Conservation (phyloP, 139 green algal species). For the Micractinium conductrix region DNA sequence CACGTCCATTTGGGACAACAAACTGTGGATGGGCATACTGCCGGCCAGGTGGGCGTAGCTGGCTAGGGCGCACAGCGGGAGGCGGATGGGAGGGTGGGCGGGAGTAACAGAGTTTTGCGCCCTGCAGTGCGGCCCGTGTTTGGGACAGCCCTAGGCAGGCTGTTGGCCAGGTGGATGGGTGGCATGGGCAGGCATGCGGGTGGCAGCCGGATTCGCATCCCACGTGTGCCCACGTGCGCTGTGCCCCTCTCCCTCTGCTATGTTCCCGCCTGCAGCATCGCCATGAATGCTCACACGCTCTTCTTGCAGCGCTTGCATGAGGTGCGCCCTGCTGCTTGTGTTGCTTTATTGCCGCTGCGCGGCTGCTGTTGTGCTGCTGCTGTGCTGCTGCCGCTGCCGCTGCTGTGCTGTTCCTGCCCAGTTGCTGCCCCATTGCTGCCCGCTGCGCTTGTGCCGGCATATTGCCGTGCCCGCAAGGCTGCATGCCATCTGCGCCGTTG, state of each 20-base stretch:
- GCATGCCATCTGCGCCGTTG: no score
- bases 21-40: conserved; percentile 14
- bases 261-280: not conserved
- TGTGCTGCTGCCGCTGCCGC: not conserved
- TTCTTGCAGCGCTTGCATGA: conserved; percentile 42
- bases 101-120: no score
- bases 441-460: no score
- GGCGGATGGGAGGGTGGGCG: no score
- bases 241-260: not conserved
- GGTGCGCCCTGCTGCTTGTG: conserved; percentile 15
- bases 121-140: no score
- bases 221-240: not conserved
- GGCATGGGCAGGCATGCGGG: not conserved
- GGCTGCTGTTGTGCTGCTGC: not conserved
- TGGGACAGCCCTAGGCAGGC: no score
- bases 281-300: not conserved
- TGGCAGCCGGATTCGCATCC: not conserved
- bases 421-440: no score
- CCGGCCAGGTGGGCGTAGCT: not conserved
- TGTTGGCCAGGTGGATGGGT: no score
- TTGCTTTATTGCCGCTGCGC: no score
- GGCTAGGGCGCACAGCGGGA: no score
- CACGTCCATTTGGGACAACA: not conserved
- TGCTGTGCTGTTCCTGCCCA: no score
- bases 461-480: no score